These are phyloP conservation scores for Ascochyta viciae-villosae DNA, from an alignment of 2,329 filamentous ascomycete genomes.

Conservation along the genomic window DNA sequence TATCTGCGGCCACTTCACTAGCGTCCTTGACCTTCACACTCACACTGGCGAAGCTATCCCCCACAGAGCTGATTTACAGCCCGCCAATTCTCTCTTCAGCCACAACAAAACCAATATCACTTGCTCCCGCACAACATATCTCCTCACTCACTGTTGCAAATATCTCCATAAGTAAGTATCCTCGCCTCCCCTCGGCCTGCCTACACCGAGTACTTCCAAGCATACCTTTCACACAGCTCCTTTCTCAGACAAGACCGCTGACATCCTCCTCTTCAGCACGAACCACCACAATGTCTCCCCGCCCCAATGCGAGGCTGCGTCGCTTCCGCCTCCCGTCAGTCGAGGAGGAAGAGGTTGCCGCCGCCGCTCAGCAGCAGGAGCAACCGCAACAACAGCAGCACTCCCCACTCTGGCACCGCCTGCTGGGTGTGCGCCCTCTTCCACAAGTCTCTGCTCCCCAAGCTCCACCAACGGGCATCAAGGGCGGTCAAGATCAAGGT, in stretches of 20 bases:
- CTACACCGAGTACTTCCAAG: neutral
- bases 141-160: neutral
- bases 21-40: neutral
- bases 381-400: neutral
- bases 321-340: neutral
- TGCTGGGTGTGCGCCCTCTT: neutral
- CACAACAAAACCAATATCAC: neutral
- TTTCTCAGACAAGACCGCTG: no score
- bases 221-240: neutral
- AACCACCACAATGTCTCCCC: neutral
- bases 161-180: neutral
- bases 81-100: neutral
- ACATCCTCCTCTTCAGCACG: neutral
- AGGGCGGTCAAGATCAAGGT: neutral
- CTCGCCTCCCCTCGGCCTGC: neutral
- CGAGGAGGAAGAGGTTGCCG: neutral
- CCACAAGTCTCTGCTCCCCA: neutral
- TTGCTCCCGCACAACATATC: neutral
- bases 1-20: neutral
- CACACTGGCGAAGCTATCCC: neutral
- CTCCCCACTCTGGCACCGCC: neutral
- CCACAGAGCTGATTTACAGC: neutral
- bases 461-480: neutral
- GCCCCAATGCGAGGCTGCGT: neutral
- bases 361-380: neutral